phyloP scores from a whole-genome alignment of 306 rosid genomes.

The Fragaria vesca region DNA sequence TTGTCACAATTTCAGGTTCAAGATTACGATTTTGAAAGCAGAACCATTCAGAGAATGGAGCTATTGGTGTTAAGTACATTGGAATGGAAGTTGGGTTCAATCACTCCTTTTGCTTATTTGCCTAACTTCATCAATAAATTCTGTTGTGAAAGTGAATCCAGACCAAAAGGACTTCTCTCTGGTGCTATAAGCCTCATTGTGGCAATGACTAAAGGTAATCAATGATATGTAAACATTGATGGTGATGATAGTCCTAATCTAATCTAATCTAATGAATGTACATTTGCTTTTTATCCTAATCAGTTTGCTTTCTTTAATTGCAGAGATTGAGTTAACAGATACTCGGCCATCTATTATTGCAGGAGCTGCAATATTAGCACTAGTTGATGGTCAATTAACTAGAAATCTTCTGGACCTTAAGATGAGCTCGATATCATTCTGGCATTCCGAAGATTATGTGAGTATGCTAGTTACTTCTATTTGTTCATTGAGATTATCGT shows the following conservation, averaged over 20 bases:
- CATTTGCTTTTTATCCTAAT: conserved; percentile 12
- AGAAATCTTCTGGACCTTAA: conserved; percentile 49
- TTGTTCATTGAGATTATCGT: not conserved
- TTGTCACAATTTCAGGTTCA: conserved; percentile 49
- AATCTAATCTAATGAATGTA: not conserved
- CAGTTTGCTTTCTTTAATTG: conserved; percentile 18
- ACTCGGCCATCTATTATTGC: conserved; percentile 71
- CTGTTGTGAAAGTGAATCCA: conserved; percentile 40
- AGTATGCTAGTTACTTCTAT: conserved; percentile 4
- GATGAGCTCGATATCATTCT: conserved; percentile 46
- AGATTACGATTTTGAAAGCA: conserved; percentile 56
- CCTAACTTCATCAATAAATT: conserved; percentile 59
- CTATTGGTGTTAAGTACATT: conserved; percentile 57
- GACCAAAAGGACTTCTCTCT: conserved; percentile 41
- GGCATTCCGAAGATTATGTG: conserved; percentile 60
- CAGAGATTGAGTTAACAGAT: conserved; percentile 63
- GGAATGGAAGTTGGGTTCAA: conserved; percentile 82
- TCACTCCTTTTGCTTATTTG: conserved; percentile 77
- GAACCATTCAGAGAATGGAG: conserved; percentile 68
- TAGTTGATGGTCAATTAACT: conserved; percentile 48
- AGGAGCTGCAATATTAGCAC: conserved; percentile 73
- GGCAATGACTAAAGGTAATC: conserved; percentile 58
- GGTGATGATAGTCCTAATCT: not conserved
- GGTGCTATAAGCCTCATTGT: conserved; percentile 50
- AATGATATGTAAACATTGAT: not conserved